Base-by-base conservation (phyloP, 2,329 filamentous ascomycete genomes). In the Scedosporium aurantiacum region DNA sequence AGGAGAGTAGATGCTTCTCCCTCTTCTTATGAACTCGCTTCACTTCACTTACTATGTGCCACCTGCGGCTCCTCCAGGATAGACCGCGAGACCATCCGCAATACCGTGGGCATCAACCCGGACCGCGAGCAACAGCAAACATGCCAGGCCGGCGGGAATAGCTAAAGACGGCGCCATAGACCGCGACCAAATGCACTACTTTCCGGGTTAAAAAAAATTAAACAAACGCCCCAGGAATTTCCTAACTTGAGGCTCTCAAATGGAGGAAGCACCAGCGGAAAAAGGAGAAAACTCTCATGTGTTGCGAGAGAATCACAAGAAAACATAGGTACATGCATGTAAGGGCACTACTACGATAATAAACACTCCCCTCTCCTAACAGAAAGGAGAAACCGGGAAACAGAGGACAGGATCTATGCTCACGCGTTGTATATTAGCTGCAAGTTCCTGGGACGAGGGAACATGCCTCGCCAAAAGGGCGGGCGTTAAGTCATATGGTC, bases 101-200 rank as follows among this genome's bases (percentile, higher is more conserved):
- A 61, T 57, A 18, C 60, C 60, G 52, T 61, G 60, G 6, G 60
- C 60, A 10, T 28, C 14, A 3, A 61, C 60, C 5, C 25, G 52
- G 14, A 21, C 40, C n/a, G 40, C 54, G 52, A 21, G 25, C 27
- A 61, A 32, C 21, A 57, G 37, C 37, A 61, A 21, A 7, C 37
- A 25, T 10, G 43, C 60, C 14, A 61, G 54, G n/a, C 28, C 52
- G n/a, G 60, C 37, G 32, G 60, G 23, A 3, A 59, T 62, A 43
- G 57, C 27, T 14, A 16, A 16, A n/a, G 37, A 37, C 28, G 14
- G 1, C 5, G 23, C 23, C 50, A 54, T 54, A 8, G 50, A 14
- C 8, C 43, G 14, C 21, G 50, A 16, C 43, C 18, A 21, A 47
- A 21, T 47, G 7, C 5, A n/a, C 16, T 18, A 47, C 14, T 14